phyloP scores from a whole-genome alignment of 129 eudicot species.

The Erigeron canadensis region DNA sequence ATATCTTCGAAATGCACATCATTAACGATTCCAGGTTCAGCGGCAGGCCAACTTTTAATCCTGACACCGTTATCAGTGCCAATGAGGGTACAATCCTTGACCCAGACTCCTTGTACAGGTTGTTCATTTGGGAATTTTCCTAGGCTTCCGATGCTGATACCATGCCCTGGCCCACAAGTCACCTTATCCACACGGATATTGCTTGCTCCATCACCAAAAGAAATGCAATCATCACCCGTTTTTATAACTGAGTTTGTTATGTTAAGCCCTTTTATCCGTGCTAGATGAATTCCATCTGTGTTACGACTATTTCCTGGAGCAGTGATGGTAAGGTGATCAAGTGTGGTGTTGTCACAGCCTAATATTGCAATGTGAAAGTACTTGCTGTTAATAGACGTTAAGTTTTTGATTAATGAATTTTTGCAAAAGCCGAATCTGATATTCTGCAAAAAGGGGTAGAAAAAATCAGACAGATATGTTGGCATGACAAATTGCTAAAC shows the following conservation, averaged over 20 bases:
- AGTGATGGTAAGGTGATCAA: constrained; percentile 24
- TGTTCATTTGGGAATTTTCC: constrained; percentile 43
- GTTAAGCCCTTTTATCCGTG: constrained; percentile 11
- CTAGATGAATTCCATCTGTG: constrained; percentile 72
- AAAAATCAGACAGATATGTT: not conserved
- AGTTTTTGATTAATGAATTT: constrained; percentile 28
- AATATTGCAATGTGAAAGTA: constrained; percentile 35
- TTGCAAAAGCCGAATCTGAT: constrained; percentile 35
- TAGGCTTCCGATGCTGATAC: constrained; percentile 63
- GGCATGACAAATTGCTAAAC: not conserved
- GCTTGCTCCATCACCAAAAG: constrained; percentile 52
- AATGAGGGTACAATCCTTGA: constrained; percentile 48
- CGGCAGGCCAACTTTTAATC: constrained; percentile 50
- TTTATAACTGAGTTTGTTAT: constrained; percentile 32
- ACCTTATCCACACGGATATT: constrained; percentile 32
- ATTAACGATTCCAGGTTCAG: constrained; percentile 18
- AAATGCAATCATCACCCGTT: constrained; percentile 69
- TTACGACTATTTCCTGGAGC: constrained; percentile 48
- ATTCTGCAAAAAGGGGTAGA: constrained; percentile 16
- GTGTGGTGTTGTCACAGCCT: constrained; percentile 29
- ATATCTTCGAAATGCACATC: constrained; percentile 55
- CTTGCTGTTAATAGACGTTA: constrained; percentile 49
- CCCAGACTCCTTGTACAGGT: constrained; percentile 39
- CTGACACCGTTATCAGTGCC: constrained; percentile 44
- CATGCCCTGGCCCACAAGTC: constrained; percentile 68